Conservation (phyloP, 495 filamentous ascomycete genomes). For the Penicillium maclennaniae region DNA sequence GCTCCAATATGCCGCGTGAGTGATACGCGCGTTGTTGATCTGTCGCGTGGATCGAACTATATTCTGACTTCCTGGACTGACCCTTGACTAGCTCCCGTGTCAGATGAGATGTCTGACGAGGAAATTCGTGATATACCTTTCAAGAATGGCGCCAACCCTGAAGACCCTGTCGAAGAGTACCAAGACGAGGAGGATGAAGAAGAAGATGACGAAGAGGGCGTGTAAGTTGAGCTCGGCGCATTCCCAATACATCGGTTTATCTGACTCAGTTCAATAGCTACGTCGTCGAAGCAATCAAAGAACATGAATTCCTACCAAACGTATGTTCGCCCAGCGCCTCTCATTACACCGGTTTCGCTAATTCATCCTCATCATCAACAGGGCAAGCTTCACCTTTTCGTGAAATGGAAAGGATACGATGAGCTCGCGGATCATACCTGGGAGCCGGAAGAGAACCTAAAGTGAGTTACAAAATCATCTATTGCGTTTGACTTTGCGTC, state of each 20-base stretch:
- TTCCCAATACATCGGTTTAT: background rate
- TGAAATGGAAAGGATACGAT: constrained; percentile 65
- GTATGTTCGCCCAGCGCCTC: constrained; percentile 19
- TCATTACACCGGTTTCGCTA: constrained; percentile 5
- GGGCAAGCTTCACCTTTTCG: constrained; percentile 44
- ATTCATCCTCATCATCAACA: constrained; percentile 22
- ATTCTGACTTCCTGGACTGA: constrained; percentile 6
- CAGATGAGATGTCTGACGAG: constrained; percentile 40
- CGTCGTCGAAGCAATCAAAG: constrained; percentile 55
- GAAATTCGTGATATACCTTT: constrained; percentile 46
- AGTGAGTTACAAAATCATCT: constrained; percentile 25
- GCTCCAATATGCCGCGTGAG: constrained; percentile 39
- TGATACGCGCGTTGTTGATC: constrained; percentile 16
- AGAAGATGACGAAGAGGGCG: constrained; percentile 25
- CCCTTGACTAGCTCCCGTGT: constrained; percentile 32
- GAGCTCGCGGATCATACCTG: constrained; percentile 52
- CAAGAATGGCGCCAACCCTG: constrained; percentile 31
- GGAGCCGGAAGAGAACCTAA: constrained; percentile 57
- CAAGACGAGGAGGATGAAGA: constrained; percentile 32
- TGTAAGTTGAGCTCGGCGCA: constrained; percentile 26
- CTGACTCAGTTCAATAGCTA: constrained; percentile 47
- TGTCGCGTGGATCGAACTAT: constrained; percentile 9
- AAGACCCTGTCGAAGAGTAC: constrained; percentile 22
- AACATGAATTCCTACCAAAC: constrained; percentile 42
- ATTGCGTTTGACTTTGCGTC: background rate